Percentiles rank a stretch among this genome's conserved stretches.
Evolutionary conservation across 1,284 basidiomycete species (phyloP).

Genomic region (Ustilago nuda): DNA sequence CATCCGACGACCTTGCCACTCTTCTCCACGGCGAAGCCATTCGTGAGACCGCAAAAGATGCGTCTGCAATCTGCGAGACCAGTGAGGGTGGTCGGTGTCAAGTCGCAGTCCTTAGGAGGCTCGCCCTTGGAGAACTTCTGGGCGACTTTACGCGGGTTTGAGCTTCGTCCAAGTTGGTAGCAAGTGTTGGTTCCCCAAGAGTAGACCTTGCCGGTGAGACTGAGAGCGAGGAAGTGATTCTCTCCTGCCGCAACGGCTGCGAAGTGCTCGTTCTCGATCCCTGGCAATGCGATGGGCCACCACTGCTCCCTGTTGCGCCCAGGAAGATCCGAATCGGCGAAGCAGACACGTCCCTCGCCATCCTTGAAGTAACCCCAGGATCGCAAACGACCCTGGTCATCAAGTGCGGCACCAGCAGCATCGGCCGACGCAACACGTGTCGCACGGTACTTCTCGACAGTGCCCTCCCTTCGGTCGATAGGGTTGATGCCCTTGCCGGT

Average conservation of each 20-base stretch:
- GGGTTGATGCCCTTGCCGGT: slow-evolving; percentile 43
- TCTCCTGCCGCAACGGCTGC: slow-evolving; percentile 81
- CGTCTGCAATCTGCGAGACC: slow-evolving; percentile 79
- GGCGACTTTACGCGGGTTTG: slow-evolving; percentile 71
- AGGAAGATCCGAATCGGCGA: slow-evolving; percentile 72
- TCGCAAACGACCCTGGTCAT: slow-evolving; percentile 79
- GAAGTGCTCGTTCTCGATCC: slow-evolving; percentile 74
- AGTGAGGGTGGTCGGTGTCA: slow-evolving; percentile 80
- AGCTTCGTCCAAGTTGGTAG: slow-evolving; percentile 85
- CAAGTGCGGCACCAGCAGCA: slow-evolving; percentile 84
- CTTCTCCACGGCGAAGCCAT: slow-evolving; percentile 89
- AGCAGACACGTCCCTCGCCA: slow-evolving; percentile 86
- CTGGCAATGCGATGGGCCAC: slow-evolving; percentile 67
- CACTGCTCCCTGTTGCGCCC: slow-evolving; percentile 60
- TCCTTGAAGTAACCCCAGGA: slow-evolving; percentile 78
- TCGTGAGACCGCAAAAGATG: slow-evolving; percentile 83
- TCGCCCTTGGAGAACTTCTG: slow-evolving; percentile 55
- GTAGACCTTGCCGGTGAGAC: slow-evolving; percentile 84
- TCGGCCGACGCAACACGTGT: slow-evolving; percentile 86
- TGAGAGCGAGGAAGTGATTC: slow-evolving; percentile 88
- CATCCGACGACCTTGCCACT: slow-evolving; percentile 86
- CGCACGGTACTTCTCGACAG: slow-evolving; percentile 77
- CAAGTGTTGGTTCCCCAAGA: slow-evolving; percentile 84
- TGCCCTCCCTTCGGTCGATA: slow-evolving; percentile 81
- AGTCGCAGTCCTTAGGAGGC: slow-evolving; percentile 82